Percentiles rank a stretch among this genome's conserved stretches.
phyloP scores from a whole-genome alignment of 257 asterid species.

The Perilla frutescens region DNA sequence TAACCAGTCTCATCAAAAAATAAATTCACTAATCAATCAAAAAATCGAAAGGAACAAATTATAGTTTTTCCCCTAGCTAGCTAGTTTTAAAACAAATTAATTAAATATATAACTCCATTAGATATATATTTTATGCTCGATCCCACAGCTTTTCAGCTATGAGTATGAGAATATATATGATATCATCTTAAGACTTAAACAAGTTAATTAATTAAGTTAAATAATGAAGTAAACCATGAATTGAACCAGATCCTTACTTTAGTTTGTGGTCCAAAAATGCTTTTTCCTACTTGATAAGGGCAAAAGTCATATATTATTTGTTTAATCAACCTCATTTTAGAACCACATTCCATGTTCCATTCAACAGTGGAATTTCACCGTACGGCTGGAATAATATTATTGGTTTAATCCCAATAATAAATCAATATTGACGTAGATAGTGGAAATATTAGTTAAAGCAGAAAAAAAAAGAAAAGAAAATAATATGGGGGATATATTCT shows the following conservation, averaged over 20 bases:
- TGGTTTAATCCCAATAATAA: constrained; percentile 27
- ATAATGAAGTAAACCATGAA: constrained; percentile 27
- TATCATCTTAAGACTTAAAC: background rate
- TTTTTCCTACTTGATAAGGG: constrained; percentile 38
- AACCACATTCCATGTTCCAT: constrained; percentile 46
- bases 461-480: background rate
- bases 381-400: constrained; percentile 12
- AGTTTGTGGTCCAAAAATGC: constrained; percentile 45
- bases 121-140: too few relatives aligned
- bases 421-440: constrained; percentile 29
- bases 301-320: constrained; percentile 33
- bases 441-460: constrained; percentile 26
- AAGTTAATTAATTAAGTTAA: background rate
- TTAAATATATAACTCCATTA: too few relatives aligned
- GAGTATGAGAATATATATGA: background rate
- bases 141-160: background rate
- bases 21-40: too few relatives aligned
- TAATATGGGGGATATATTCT: constrained; percentile 40
- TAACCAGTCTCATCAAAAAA: too few relatives aligned
- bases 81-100: too few relatives aligned
- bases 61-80: too few relatives aligned
- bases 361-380: constrained; percentile 30
- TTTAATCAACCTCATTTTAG: constrained; percentile 30
- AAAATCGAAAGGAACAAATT: too few relatives aligned
- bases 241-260: constrained; percentile 43